Conservation (phyloP, 1,284 basidiomycete genomes). For the Austroboletus novae-zelandiae region DNA sequence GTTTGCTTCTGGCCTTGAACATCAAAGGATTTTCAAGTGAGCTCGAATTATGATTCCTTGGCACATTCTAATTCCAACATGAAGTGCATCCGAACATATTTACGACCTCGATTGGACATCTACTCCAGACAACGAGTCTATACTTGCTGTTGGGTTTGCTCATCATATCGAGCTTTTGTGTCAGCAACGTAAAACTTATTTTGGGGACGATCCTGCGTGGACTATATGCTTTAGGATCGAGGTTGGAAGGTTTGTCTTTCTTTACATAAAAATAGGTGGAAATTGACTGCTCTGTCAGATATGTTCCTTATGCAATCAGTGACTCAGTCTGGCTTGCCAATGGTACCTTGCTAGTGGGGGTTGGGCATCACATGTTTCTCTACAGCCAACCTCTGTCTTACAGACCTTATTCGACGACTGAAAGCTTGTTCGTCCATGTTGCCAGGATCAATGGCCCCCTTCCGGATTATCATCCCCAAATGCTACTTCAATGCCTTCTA, state of each 20-base stretch:
- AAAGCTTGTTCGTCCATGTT: conserved; percentile 77
- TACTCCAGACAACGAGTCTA: conserved; percentile 86
- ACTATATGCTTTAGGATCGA: conserved; percentile 71
- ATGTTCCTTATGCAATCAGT: conserved; percentile 73
- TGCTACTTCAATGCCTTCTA: conserved; percentile 85
- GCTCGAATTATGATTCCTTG: conserved; percentile 14
- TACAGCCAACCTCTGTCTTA: conserved; percentile 47
- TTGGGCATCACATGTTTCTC: conserved; percentile 77
- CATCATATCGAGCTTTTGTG: conserved; percentile 79
- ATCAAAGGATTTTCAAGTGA: conserved; percentile 59
- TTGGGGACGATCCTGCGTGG: conserved; percentile 81
- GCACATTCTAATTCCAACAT: neutral
- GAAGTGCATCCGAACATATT: conserved; percentile 49
- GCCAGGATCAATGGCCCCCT: conserved; percentile 81
- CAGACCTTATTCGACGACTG: conserved; percentile 29
- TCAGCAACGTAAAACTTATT: conserved; percentile 88
- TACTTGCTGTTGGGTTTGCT: conserved; percentile 82
- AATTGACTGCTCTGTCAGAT: conserved; percentile 39
- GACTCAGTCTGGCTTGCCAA: conserved; percentile 87
- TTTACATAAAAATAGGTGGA: neutral
- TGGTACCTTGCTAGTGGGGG: conserved; percentile 73
- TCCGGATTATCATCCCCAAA: conserved; percentile 87
- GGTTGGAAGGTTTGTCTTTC: conserved; percentile 53
- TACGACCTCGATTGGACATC: conserved; percentile 89
- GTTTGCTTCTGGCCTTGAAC: conserved; percentile 87